Base-by-base conservation (phyloP, 805 yeast species). In the Komagataella kurtzmanii region DNA sequence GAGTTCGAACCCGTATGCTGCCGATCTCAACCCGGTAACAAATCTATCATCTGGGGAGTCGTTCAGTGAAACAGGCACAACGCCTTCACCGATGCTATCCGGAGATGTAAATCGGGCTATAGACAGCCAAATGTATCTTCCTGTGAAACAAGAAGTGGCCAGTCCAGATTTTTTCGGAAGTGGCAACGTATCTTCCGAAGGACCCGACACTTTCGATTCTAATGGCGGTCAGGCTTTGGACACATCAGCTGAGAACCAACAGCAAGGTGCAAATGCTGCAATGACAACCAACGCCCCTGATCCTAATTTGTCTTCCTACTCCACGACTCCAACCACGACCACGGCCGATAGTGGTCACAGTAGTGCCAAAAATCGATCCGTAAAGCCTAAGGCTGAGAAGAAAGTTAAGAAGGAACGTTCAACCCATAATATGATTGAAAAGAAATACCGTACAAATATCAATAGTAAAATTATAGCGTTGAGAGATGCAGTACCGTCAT, bases 371-470 rank as follows among this genome's bases (percentile, higher is more conserved):
- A 24, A 21, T 12, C 24, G 30, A 19, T 46, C 48, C 30, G 14
- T 23, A 19, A 46, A 24, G 7, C 48, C 48, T 3, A 24, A 46
- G 40, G 40, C 14, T 30, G 40, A 30, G 17, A 21, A 68, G 4
- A 79, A 77, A 57, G 76, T 79, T 2, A 72, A 68, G 54, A 71
- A 71, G 53, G 76, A 75, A 52, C 76, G 83, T 65, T 73, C 81
- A 1, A 76, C 87, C 6, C 95, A 86, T 66, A 86, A 85, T 60
- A 79, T 84, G 72, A 82, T 86, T 57, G 95, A 87, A 62, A 85
- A 85, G 66, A 81, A 84, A 60, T 87, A 87, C 65, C 67, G 95
- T 57, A 82, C 86, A 18, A 85, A 86, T 60, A 83, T 86, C 57
- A 86, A 85, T 59, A 72, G 83, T 51, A 83, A 81, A 63, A 85